Base-by-base conservation (phyloP, 202 grass and related monocot species). In the Panicum virgatum region DNA sequence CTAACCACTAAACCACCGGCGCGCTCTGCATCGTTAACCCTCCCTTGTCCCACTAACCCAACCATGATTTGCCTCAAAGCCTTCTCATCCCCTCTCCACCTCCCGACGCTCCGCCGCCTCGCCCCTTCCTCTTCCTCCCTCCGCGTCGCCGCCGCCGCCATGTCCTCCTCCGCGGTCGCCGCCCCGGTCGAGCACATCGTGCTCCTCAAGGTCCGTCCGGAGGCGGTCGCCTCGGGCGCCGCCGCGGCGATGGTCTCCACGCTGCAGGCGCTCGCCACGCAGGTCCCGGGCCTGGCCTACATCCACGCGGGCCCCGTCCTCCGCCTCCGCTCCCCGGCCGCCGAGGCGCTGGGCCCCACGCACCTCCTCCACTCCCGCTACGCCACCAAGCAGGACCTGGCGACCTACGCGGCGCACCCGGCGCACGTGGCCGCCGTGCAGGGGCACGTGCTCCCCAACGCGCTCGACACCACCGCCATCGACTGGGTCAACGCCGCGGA, bases 311-410 rank as follows among this genome's bases (percentile, higher is more conserved):
- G 86, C 23, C 85, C 96, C 60, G 70, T 91, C 62, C 92, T 96
- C 73, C 90, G 86, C 57, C 86, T 82, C 84, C 79, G 87, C 77
- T 93, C 91, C 42, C 63, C 88, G 25, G 96, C 88, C 3, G 92
- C 96, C 3, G 87, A 91, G 78, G 89, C 84, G 30, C 84, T 91
- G 9, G 88, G 60, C 45, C 88, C 94, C 51, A 98, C 92, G 67
- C 95, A 98, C 82, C 62, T 98, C 80, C 86, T 95, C 82, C 96
- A 98, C 87, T 85, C 80, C 69, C 92, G 92, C 86, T 98, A 98
- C 82, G 78, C 92, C 69, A 66, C 92, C 85, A 98, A 98, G 86
- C 40, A 86, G 46, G 91, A 98, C 80, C 92, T 98, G 19, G 85
- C 82, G 19, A 30, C 88, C 45, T 98, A 98, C 85, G 87, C 86